Base-by-base conservation (phyloP, 768 basidiomycete species). In the Coprinopsis marcescibilis region DNA sequence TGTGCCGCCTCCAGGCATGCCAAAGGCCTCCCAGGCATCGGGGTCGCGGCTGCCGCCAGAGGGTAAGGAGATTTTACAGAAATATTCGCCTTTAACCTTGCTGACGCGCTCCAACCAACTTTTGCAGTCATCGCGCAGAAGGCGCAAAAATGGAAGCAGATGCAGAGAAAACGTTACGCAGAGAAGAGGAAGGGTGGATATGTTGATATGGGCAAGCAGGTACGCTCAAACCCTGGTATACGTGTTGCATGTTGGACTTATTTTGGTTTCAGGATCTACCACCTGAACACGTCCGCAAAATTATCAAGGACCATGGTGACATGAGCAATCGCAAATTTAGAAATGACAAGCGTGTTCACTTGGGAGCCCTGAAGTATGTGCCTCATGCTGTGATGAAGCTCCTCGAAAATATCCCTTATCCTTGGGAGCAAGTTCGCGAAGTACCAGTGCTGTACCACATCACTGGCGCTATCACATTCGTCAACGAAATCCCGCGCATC, bases 321-420 rank as follows among this genome's bases (percentile, higher is more conserved):
- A 97, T 99, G 96, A 93, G 90, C 67, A 95, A 94, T 65, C 82
- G 96, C 64, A 99, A 99, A 74, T 99, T 98, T 67, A 76, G 96
- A 56, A 96, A 95, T 62, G 96, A 99, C 75, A 99, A 99, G 72
- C 90, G 96, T 52, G 96, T 99, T 33, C 96, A 99, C 68, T 81
- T 99, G 24, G 96, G 96, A 55, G 96, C 96, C 27, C 78, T 98
- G 60, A 92, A 92, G 70, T 99, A 98, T 64, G 94, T 99, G 43
- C 96, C 96, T 17, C 96, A 99, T 67, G 96, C 96, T 34, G 96
- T 99, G 50, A 89, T 98, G 85, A 99, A 99, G 70, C 77, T 99
- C 52, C 76, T 99, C 55, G 96, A 99, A 73, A 99, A 99, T 68
- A 93, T 98, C 57, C 94, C 93, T 46, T 89, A 78, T 64, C 93